Percentiles rank a stretch among this genome's conserved stretches.
These are phyloP conservation scores for Coemansia sp. DNA, from an alignment of 192 early-diverging fungal genomes.

Conservation along the genomic window DNA sequence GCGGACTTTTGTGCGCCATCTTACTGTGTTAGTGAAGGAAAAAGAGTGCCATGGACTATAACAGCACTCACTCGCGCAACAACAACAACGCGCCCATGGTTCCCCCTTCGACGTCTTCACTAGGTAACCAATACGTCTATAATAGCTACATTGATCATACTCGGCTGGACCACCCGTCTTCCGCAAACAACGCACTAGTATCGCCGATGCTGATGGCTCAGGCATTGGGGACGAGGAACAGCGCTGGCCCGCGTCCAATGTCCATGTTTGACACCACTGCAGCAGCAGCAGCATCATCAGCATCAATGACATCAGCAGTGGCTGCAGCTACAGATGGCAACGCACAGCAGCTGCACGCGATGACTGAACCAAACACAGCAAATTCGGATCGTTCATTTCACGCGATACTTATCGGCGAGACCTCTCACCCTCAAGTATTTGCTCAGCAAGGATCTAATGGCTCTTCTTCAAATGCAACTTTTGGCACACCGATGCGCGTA, in stretches of 20 bases:
- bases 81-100: constrained; percentile 34
- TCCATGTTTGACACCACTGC: constrained; percentile 23
- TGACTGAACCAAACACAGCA: constrained; percentile 31
- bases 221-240: constrained; percentile 17
- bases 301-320: constrained; percentile 10
- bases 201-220: constrained; percentile 20
- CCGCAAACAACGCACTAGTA: constrained; percentile 1
- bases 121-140: constrained; percentile 29
- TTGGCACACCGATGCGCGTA: constrained; percentile 17
- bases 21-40: no score
- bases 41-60: constrained; percentile 24
- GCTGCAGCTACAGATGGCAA: background rate
- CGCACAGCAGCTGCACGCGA: constrained; percentile 23
- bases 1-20: no score
- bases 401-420: constrained; percentile 51
- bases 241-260: constrained; percentile 17
- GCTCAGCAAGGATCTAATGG: background rate
- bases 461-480: constrained; percentile 5
- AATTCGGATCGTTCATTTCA: constrained; percentile 48
- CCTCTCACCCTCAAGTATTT: constrained; percentile 16
- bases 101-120: constrained; percentile 8
- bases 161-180: constrained; percentile 5
- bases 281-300: background rate
- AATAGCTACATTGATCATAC: constrained; percentile 26
- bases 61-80: constrained; percentile 21